Base-by-base conservation (phyloP, 2,329 filamentous ascomycete species). In the Penicillium sp. region DNA sequence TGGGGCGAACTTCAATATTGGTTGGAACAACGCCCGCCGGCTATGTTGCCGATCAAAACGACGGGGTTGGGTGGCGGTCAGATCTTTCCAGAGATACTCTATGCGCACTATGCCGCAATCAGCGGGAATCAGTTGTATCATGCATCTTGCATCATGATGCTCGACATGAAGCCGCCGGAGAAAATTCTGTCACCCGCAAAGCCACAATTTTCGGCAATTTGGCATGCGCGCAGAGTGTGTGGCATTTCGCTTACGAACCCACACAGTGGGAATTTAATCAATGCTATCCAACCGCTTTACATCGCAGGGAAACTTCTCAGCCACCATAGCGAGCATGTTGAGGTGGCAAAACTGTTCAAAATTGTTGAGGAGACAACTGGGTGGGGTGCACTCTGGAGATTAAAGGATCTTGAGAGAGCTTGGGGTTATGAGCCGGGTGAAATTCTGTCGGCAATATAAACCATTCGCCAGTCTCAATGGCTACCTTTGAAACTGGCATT, bases 71-170 rank as follows among this genome's bases (percentile, higher is more conserved):
- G 61, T 1, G 59, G 58, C 1, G 62, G 58, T 7, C 60, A 66
- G 4, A 77, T 76, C 0, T 83, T 82, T 48, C 80, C 80, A 0
- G 72, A 78, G 45, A 76, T 82, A 3, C 69, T 83, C 0, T 84
- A 79, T 61, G 68, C 74, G 1, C 76, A 81, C 52, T 79, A 75
- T 71, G 77, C 79, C 0, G 80, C 78, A 5, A 83, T 84, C 17
- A 83, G 80, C 0, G 76, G 77, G 0, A 83, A 80, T 39, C 80
- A 83, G 55, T 67, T 83, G 0, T 80, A 83, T 43, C 81, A 84
- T 58, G 80, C 81, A 0, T 75, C 78, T 3, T 80, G 76, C 53
- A 75, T 82, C 7, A 63, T 83, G 26, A 72, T 84, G 15, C 67
- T 84, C 0, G 72, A 73, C 20, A 70, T 72, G 29, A 74, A 69